Evolutionary conservation across 2,329 filamentous ascomycete genomes (phyloP), one percentile per base, ranked within the genome.

Genomic region (Scopulariopsis brevicaulis): DNA sequence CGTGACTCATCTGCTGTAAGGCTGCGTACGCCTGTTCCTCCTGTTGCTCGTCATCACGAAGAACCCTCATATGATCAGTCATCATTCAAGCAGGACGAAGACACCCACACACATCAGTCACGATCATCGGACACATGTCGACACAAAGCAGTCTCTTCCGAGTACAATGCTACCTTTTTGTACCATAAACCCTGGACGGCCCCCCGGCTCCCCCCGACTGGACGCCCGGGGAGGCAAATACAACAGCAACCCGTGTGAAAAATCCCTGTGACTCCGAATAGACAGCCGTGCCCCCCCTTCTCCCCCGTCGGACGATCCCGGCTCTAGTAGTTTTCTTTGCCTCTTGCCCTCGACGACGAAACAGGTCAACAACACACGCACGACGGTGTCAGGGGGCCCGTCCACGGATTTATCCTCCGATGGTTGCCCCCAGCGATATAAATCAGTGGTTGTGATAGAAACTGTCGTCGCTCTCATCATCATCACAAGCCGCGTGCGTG

Each of bases 261-360:
- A 50, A 58, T 79, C 76, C 74, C 77, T 74, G 75, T 79, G 77
- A 81, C 78, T 80, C 78, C 78, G 74, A 78, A 79, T 80, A 77
- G 46, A 50, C 20, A 22, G 46, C 46, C 46, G 20, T 24, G 12
- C 46, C 46, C 76, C 79, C 76, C 76, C 75, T 75, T 73, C 75
- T 75, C 72, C 76, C 73, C 70, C 20, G 43, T 50, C 12, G 46
- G 20, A 4, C 12, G 12, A 20, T 50, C 22, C 46, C 46, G 46
- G 46, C 46, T 11, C 46, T 24, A 22, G 20, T 50, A 7, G 40
- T 46, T n/a, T 43, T 43, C n/a, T 46, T 46, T 46, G 40, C 40
- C 75, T 74, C 71, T 18, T 58, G 34, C 25, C 32, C 55, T 50
- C 25, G 55, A 48, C 43, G 22, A 20, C 20, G 50, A 43, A 24